Conservation (phyloP, 805 yeast genomes). For the Cyberlindnera euphorbiae region DNA sequence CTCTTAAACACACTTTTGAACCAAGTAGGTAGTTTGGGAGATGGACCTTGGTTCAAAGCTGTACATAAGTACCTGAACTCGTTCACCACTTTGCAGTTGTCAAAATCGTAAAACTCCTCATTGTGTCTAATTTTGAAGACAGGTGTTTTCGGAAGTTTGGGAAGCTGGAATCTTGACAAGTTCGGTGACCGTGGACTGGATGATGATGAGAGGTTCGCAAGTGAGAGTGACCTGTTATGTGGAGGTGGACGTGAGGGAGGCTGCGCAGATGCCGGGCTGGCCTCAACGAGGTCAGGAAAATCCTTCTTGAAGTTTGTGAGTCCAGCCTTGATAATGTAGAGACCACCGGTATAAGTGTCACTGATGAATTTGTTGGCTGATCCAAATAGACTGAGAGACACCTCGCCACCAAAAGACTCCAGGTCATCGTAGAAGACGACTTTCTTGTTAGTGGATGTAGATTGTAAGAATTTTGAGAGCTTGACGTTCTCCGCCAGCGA, state of each 20-base stretch:
- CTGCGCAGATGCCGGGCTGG: slow-evolving; percentile 1
- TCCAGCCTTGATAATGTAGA: slow-evolving; percentile 40
- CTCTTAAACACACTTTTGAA: slow-evolving; percentile 29
- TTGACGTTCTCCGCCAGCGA: slow-evolving; percentile 45
- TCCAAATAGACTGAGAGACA: slow-evolving; percentile 39
- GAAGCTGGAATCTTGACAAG: slow-evolving; percentile 49
- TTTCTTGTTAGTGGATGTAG: slow-evolving; percentile 7
- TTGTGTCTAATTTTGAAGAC: slow-evolving; percentile 46
- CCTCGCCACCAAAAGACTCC: slow-evolving; percentile 16
- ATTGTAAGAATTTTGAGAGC: slow-evolving; percentile 33
- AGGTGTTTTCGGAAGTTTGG: slow-evolving; percentile 37
- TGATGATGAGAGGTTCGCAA: slow-evolving; percentile 12
- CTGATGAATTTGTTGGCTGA: slow-evolving; percentile 44
- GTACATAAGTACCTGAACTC: slow-evolving; percentile 19
- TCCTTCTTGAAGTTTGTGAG: slow-evolving; percentile 32
- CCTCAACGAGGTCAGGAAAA: slow-evolving; percentile 25
- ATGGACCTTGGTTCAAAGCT: slow-evolving; percentile 7
- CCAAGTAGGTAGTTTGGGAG: slow-evolving; percentile 39
- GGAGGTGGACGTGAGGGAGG: slow-evolving; percentile 7
- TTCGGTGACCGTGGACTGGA: slow-evolving; percentile 22
- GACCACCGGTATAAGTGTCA: slow-evolving; percentile 35
- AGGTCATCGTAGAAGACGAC: slow-evolving; percentile 23
- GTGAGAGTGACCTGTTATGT: slow-evolving; percentile 21
- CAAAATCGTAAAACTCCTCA: slow-evolving; percentile 39
- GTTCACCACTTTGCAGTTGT: slow-evolving; percentile 16